Conservation (phyloP, 768 basidiomycete species). For the Chalciporus pseudorubinellus region DNA sequence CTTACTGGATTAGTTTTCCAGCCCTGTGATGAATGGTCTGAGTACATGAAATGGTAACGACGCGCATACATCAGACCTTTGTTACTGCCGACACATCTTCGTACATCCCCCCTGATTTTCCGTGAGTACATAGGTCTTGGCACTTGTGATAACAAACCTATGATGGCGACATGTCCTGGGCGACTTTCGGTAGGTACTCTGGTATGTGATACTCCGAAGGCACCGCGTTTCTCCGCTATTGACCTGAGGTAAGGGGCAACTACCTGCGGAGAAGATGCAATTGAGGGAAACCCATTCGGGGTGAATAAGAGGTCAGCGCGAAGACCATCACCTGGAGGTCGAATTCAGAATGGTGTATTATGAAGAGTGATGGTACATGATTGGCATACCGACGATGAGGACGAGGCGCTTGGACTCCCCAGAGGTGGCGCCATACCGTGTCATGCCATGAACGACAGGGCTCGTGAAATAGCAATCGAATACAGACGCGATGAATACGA, state of each 20-base stretch:
- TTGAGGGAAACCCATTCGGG: slow-evolving; percentile 52
- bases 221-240: slow-evolving; percentile 63
- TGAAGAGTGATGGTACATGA: not conserved
- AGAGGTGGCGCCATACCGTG: slow-evolving; percentile 43
- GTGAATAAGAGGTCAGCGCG: slow-evolving; percentile 78
- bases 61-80: slow-evolving; percentile 46
- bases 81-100: slow-evolving; percentile 88
- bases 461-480: slow-evolving; percentile 91
- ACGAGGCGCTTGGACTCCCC: slow-evolving; percentile 71
- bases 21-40: slow-evolving; percentile 43
- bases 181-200: slow-evolving; percentile 85
- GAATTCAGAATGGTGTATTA: not conserved
- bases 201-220: slow-evolving; percentile 84
- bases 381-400: slow-evolving; percentile 66
- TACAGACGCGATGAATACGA: slow-evolving; percentile 65
- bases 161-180: slow-evolving; percentile 87
- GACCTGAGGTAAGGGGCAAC: slow-evolving; percentile 75
- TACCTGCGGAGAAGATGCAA: slow-evolving; percentile 51
- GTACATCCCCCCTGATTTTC: slow-evolving; percentile 77
- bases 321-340: slow-evolving; percentile 69
- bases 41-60: slow-evolving; percentile 3
- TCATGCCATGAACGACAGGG: slow-evolving; percentile 79
- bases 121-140: slow-evolving; percentile 1
- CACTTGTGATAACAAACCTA: slow-evolving; percentile 44
- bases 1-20: slow-evolving; percentile 83